phyloP scores from a whole-genome alignment of 2,329 filamentous ascomycete genomes.

The Calycina marina region DNA sequence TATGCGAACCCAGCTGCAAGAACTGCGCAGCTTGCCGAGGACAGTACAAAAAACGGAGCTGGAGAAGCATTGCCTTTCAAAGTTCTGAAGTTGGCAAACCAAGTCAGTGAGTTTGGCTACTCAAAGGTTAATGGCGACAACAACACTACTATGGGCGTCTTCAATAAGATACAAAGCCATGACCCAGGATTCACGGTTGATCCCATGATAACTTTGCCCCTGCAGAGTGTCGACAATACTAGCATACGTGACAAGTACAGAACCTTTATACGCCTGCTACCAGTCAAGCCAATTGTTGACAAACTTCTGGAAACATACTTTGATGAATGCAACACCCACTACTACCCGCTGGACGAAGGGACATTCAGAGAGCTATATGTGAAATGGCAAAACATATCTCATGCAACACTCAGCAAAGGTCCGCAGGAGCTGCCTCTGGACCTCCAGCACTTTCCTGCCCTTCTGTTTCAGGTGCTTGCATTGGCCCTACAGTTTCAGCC shows the following conservation, averaged over 20 bases:
- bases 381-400: conserved; percentile 40
- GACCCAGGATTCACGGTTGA: conserved; percentile 13
- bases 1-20: conserved; percentile 33
- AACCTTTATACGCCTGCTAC: conserved; percentile 40
- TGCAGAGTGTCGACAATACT: not conserved
- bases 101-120: conserved; percentile 33
- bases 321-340: conserved; percentile 43
- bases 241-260: conserved; percentile 37
- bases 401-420: conserved; percentile 33
- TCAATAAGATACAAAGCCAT: conserved; percentile 37
- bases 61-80: conserved; percentile 8
- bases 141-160: conserved; percentile 37
- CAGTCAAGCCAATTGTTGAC: conserved; percentile 37
- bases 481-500: conserved; percentile 38
- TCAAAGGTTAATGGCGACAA: conserved; percentile 32
- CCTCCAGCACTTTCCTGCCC: conserved; percentile 40
- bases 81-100: conserved; percentile 15
- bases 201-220: too few relatives aligned
- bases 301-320: conserved; percentile 40
- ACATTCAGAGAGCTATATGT: conserved; percentile 35
- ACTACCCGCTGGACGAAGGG: conserved; percentile 38
- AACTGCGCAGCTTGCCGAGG: conserved; percentile 19
- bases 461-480: conserved; percentile 44
- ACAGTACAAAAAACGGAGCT: conserved; percentile 10
- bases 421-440: conserved; percentile 35